Evolutionary conservation across 768 basidiomycete genomes (phyloP).

Genomic region (Lactifluus echinatus): DNA sequence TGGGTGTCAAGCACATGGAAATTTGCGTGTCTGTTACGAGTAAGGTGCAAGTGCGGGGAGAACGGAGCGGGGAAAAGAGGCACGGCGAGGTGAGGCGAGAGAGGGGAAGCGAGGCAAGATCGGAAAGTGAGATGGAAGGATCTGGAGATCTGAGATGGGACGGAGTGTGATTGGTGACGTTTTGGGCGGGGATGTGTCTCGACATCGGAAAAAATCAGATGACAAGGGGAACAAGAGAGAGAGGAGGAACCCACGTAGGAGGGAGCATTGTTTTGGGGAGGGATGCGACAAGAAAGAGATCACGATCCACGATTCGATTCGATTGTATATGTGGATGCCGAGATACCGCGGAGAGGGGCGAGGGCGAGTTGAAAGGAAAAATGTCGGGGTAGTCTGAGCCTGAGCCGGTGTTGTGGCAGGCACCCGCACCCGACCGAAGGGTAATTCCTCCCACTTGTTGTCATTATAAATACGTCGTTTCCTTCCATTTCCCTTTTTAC

Average conservation of each 20-base stretch:
- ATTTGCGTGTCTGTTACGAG: neutral
- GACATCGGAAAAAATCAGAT: constrained; percentile 11
- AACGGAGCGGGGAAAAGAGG: neutral
- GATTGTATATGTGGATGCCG: constrained; percentile 11
- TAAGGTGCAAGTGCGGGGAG: neutral
- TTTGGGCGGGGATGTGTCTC: constrained; percentile 4
- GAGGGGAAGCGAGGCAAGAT: constrained; percentile 2
- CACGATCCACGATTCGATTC: constrained; percentile 8
- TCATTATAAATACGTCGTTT: constrained; percentile 11
- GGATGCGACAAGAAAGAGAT: neutral
- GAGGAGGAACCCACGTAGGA: neutral
- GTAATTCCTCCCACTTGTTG: neutral
- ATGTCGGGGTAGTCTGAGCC: constrained; percentile 1
- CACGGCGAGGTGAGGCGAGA: neutral
- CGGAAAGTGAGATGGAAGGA: constrained; percentile 3
- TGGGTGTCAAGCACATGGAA: constrained; percentile 5
- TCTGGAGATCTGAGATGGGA: constrained; percentile 13
- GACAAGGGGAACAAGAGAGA: constrained; percentile 11
- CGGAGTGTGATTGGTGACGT: constrained; percentile 17
- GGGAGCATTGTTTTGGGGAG: neutral
- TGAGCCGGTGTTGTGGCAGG: constrained; percentile 10
- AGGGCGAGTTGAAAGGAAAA: constrained; percentile 9
- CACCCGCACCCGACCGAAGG: constrained; percentile 13
- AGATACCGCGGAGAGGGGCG: constrained; percentile 15
- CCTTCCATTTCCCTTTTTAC: constrained; percentile 19